Conservation (phyloP, 2,329 filamentous ascomycete genomes). For the Capronia americana region DNA sequence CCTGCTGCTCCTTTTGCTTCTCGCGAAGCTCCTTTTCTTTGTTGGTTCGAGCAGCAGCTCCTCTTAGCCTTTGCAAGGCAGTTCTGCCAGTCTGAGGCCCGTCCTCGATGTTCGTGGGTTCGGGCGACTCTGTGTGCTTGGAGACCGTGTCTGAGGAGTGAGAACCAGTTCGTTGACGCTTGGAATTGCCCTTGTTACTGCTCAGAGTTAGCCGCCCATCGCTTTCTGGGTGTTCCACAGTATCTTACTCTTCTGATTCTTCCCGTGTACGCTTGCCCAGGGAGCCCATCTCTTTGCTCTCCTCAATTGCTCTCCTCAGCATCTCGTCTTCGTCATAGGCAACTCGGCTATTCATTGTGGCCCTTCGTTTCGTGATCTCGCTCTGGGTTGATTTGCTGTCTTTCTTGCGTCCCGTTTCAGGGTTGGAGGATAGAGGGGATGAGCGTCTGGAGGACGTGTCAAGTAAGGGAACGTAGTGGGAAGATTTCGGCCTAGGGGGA, state of each 20-base stretch:
- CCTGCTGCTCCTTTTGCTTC: slow-evolving; percentile 72
- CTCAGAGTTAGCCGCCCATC: slow-evolving; percentile 22
- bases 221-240: neutral
- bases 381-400: slow-evolving; percentile 58
- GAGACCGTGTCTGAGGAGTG: slow-evolving; percentile 69
- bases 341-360: slow-evolving; percentile 96
- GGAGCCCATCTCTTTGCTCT: slow-evolving; percentile 75
- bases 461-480: slow-evolving; percentile 67
- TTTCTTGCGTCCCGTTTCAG: slow-evolving; percentile 50
- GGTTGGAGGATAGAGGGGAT: slow-evolving; percentile 52
- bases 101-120: slow-evolving; percentile 67
- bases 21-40: slow-evolving; percentile 56
- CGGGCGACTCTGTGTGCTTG: slow-evolving; percentile 51
- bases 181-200: slow-evolving; percentile 74
- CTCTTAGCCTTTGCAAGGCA: slow-evolving; percentile 59
- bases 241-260: slow-evolving; percentile 88
- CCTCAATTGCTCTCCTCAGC: slow-evolving; percentile 86
- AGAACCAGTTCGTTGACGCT: slow-evolving; percentile 83
- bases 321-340: slow-evolving; percentile 96
- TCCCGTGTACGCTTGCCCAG: slow-evolving; percentile 84
- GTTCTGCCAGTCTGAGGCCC: slow-evolving; percentile 51
- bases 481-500: slow-evolving; percentile 63
- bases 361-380: slow-evolving; percentile 77
- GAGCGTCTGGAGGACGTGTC: slow-evolving; percentile 54
- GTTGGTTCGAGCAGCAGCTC: slow-evolving; percentile 60